phyloP scores from a whole-genome alignment of 2,329 filamentous ascomycete genomes.

The Mollisiaceae sp. region DNA sequence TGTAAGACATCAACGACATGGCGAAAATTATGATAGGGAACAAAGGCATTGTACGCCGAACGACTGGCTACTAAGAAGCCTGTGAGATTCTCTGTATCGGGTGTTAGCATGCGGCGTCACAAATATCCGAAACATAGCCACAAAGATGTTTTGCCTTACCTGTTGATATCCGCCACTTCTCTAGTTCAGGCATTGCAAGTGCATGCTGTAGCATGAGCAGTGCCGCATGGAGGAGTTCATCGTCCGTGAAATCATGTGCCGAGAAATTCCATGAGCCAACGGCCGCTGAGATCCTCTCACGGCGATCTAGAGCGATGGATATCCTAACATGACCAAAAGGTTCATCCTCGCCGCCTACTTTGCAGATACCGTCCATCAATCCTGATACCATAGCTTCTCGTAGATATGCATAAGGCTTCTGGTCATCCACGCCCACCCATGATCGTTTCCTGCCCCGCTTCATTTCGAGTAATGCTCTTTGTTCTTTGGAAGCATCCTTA shows the following conservation, averaged over 20 bases:
- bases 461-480: constrained; percentile 72
- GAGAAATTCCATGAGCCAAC: constrained; percentile 87
- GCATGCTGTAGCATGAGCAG: constrained; percentile 90
- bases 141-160: constrained; percentile 56
- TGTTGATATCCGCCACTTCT: constrained; percentile 78
- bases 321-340: constrained; percentile 69
- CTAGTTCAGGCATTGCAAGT: constrained; percentile 78
- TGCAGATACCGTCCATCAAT: constrained; percentile 88
- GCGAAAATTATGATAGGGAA: constrained; percentile 97
- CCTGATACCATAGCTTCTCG: constrained; percentile 93
- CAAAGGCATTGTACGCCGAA: constrained; percentile 93
- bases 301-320: constrained; percentile 68
- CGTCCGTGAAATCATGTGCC: constrained; percentile 86
- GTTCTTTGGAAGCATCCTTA: constrained; percentile 75
- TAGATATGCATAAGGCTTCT: constrained; percentile 86
- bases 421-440: constrained; percentile 86
- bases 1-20: constrained; percentile 97
- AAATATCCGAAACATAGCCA: constrained; percentile 37
- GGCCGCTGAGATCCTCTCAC: constrained; percentile 63
- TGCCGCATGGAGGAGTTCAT: constrained; percentile 87
- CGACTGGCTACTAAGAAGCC: constrained; percentile 87
- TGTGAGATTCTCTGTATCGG: constrained; percentile 72
- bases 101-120: constrained; percentile 47
- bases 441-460: constrained; percentile 82
- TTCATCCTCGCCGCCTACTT: constrained; percentile 65